These are phyloP conservation scores for Hymenoscyphus albidus DNA, from an alignment of 2,329 filamentous ascomycete genomes.

Conservation along the genomic window DNA sequence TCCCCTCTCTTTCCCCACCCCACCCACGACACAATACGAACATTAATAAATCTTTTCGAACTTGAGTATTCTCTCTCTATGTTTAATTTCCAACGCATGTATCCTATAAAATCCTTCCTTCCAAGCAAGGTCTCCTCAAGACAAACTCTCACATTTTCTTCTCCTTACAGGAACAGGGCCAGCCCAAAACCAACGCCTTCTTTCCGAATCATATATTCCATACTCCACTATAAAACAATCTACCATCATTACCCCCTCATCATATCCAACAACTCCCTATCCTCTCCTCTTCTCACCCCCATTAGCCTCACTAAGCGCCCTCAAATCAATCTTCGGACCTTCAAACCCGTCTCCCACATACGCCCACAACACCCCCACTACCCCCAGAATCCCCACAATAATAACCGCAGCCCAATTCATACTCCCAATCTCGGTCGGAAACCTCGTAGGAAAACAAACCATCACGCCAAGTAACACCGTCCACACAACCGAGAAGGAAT, in stretches of 20 bases:
- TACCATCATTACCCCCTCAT: background rate
- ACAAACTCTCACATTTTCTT: too few species aligned
- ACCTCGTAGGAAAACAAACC: slow-evolving; percentile 7
- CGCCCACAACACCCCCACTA: background rate
- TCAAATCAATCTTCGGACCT: slow-evolving; percentile 1
- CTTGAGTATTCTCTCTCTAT: too few species aligned
- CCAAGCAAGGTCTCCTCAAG: too few species aligned
- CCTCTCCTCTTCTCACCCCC: background rate
- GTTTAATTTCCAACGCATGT: too few species aligned
- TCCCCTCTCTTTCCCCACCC: too few species aligned
- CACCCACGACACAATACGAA: too few species aligned
- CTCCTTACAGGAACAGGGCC: too few species aligned
- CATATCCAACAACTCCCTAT: background rate
- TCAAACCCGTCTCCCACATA: background rate
- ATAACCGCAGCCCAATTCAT: slow-evolving; percentile 5
- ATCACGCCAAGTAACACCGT: background rate
- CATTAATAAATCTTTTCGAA: too few species aligned
- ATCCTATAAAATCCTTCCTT: too few species aligned
- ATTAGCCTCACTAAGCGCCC: background rate
- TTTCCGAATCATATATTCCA: background rate
- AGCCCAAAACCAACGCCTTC: too few species aligned
- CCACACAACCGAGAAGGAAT: slow-evolving; percentile 3
- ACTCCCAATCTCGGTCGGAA: background rate
- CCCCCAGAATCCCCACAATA: background rate
- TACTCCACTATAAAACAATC: background rate